Conservation (phyloP, 805 yeast species). For the Sugiyamaella boreocaroliniensis region DNA sequence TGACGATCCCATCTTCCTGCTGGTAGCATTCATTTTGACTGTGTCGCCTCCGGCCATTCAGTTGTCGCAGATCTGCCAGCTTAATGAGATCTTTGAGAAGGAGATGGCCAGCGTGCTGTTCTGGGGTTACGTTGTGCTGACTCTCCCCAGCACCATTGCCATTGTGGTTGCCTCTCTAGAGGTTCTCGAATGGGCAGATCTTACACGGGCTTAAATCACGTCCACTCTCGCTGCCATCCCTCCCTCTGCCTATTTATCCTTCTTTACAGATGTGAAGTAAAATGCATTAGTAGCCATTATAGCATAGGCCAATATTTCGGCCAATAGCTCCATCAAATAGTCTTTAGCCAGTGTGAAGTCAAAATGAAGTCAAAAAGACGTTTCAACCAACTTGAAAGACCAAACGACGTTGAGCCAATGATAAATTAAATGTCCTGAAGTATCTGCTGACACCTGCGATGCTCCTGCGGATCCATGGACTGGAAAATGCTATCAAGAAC, state of each 20-base stretch:
- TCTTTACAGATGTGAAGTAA: not conserved
- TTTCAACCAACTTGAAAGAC: too few relatives aligned
- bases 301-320: too few relatives aligned
- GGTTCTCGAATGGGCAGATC: conserved; percentile 48
- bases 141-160: conserved; percentile 52
- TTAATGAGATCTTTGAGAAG: conserved; percentile 52
- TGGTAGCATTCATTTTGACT: conserved; percentile 52
- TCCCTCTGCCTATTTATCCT: not conserved
- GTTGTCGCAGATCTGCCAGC: conserved; percentile 56
- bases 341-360: too few relatives aligned
- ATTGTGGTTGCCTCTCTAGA: conserved; percentile 50
- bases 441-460: too few relatives aligned
- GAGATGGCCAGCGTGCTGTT: conserved; percentile 62
- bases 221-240: too few relatives aligned
- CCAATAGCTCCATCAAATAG: too few relatives aligned
- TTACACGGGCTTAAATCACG: conserved; percentile 9
- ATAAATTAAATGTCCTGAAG: too few relatives aligned
- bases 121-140: conserved; percentile 59
- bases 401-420: too few relatives aligned
- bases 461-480: too few relatives aligned
- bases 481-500: too few relatives aligned
- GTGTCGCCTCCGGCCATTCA: conserved; percentile 65
- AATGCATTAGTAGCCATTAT: too few relatives aligned
- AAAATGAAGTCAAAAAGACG: too few relatives aligned
- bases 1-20: conserved; percentile 53